Evolutionary conservation across 2,329 filamentous ascomycete species (phyloP).

Genomic region (Reticulascus tulasneorum): DNA sequence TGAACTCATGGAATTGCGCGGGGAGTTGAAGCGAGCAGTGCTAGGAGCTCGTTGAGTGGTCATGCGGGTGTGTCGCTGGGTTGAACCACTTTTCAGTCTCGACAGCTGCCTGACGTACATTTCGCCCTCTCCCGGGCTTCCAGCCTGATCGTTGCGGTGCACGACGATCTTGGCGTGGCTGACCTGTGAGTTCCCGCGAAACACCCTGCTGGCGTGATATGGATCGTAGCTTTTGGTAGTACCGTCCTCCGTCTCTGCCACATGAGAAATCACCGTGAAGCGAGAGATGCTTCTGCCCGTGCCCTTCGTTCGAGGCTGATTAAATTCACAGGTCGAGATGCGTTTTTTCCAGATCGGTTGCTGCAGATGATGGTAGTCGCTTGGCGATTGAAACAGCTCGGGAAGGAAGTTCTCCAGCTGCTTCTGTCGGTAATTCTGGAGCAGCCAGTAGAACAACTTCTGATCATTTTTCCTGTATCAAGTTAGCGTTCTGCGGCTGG

Average conservation of each 20-base stretch:
- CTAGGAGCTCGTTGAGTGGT: slow-evolving; percentile 27
- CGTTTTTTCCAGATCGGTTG: slow-evolving; percentile 55
- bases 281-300: slow-evolving; percentile 53
- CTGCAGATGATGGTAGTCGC: slow-evolving; percentile 82
- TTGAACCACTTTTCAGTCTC: slow-evolving; percentile 32
- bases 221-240: slow-evolving; percentile 74
- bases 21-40: slow-evolving; percentile 25
- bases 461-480: slow-evolving; percentile 73
- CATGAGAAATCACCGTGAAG: slow-evolving; percentile 63
- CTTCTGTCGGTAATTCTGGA: slow-evolving; percentile 77
- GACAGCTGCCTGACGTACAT: slow-evolving; percentile 22
- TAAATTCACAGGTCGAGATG: slow-evolving; percentile 59
- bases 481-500: slow-evolving; percentile 16
- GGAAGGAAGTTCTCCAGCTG: slow-evolving; percentile 84
- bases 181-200: slow-evolving; percentile 41
- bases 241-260: slow-evolving; percentile 46
- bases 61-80: slow-evolving; percentile 16
- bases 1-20: slow-evolving; percentile 44
- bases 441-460: slow-evolving; percentile 85
- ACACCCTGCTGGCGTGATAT: slow-evolving; percentile 63
- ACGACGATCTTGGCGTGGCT: slow-evolving; percentile 66
- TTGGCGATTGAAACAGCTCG: slow-evolving; percentile 76
- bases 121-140: slow-evolving; percentile 17
- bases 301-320: slow-evolving; percentile 38
- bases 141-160: slow-evolving; percentile 47